Base-by-base conservation (phyloP, 176 grass and related monocot genomes). In the Cymbopogon citratus region DNA sequence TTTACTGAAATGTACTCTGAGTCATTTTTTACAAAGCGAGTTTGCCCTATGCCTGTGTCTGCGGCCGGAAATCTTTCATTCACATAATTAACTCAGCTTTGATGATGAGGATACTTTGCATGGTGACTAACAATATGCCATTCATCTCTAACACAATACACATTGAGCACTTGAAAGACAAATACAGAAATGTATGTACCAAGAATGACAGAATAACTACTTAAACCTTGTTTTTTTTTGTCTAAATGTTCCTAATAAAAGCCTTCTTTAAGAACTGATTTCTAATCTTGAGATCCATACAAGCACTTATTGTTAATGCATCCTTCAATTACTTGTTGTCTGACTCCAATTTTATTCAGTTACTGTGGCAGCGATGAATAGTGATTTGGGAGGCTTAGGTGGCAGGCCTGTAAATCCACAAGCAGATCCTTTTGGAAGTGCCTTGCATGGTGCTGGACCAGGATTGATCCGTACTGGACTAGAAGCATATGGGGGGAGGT, bases 391-490 rank as follows among this genome's bases (percentile, higher is more conserved):
- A 81, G 70, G 70, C 43, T 63, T 80, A 15, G 51, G 39, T 49
- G 51, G 70, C 8, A 80, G 77, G 15, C 71, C 40, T 85, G 63
- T 54, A 61, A 69, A 34, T 69, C 73, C 76, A 21, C 89, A 93
- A 36, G 72, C 83, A 49, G 90, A 89, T 61, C 89, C 91, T 54
- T 94, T 97, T 80, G 91, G 88, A 64, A 82, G 74, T 84, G 76
- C 91, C 54, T 87, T 97, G 46, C 84, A 97, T 91, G 94, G 91
- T 71, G 85, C 94, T 72, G 89, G 89, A 65, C 83, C 94, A 49
- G 91, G 83, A 86, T 69, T 97, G 35, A 88, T 97, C 45, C 88
- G 71, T 63, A 91, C 63, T 71, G 85, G 94, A 33, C 31, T 97
- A 61, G 89, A 85, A 71, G 91, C 83, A 75, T 97, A 97, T 54